These are phyloP conservation scores for Cladosporium sp. DNA, from an alignment of 2,329 filamentous ascomycete genomes.

Conservation along the genomic window DNA sequence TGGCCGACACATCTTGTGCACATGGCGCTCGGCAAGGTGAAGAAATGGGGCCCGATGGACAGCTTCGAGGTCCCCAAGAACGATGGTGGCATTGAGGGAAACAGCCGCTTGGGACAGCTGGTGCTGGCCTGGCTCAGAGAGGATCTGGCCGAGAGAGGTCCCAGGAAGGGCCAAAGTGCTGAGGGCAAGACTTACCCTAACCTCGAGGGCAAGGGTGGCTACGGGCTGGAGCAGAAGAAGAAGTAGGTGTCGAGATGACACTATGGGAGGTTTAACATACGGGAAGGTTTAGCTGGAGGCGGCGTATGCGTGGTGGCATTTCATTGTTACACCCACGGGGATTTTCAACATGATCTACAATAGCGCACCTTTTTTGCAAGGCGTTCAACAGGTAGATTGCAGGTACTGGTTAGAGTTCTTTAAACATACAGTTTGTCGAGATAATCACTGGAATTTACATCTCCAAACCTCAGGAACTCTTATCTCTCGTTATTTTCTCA, in stretches of 20 bases:
- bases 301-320: neutral
- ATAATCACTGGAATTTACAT: neutral
- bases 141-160: conserved; percentile 77
- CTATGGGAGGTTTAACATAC: neutral
- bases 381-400: conserved; percentile 20
- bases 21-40: conserved; percentile 86
- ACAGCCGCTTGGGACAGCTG: conserved; percentile 82
- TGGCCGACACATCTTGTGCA: conserved; percentile 97
- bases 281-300: neutral
- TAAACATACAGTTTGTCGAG: neutral
- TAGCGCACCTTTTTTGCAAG: neutral
- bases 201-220: conserved; percentile 63
- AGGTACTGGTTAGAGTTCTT: neutral
- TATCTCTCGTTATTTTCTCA: too few relatives aligned
- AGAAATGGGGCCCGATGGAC: conserved; percentile 78
- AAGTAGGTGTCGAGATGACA: neutral
- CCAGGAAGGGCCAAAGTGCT: conserved; percentile 62
- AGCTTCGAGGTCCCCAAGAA: conserved; percentile 62
- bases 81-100: conserved; percentile 60
- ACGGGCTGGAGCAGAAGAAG: conserved; percentile 58
- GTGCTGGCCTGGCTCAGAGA: conserved; percentile 84
- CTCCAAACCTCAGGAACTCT: neutral
- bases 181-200: conserved; percentile 68
- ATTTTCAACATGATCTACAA: conserved; percentile 6
- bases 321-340: neutral